These are phyloP conservation scores for Claviceps sp. DNA, from an alignment of 2,329 filamentous ascomycete species.

Conservation along the genomic window DNA sequence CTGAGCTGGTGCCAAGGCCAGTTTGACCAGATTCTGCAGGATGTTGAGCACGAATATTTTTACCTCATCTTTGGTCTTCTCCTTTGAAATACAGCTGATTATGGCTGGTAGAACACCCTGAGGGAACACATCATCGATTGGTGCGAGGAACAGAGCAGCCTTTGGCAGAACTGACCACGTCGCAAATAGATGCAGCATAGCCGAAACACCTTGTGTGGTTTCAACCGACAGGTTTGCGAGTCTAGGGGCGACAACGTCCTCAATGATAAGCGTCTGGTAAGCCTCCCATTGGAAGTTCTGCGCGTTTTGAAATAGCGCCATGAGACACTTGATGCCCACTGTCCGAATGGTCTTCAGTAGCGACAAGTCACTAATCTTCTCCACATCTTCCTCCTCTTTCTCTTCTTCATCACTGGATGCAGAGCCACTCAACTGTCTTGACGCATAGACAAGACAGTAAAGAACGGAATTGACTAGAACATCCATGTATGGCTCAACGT, in stretches of 20 bases:
- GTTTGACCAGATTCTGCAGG: constrained; percentile 52
- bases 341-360: constrained; percentile 54
- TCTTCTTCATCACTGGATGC: constrained; percentile 18
- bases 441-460: constrained; percentile 65
- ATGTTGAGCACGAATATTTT: constrained; percentile 71
- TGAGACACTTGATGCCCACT: constrained; percentile 70
- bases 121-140: constrained; percentile 28
- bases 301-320: constrained; percentile 62
- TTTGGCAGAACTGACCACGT: constrained; percentile 62
- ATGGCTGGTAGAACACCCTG: constrained; percentile 55
- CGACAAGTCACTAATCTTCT: constrained; percentile 35
- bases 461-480: constrained; percentile 64
- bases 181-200: constrained; percentile 64
- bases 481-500: constrained; percentile 53
- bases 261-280: constrained; percentile 58
- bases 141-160: constrained; percentile 52
- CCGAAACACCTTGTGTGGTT: constrained; percentile 80
- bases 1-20: constrained; percentile 40
- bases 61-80: constrained; percentile 74
- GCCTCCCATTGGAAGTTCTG: constrained; percentile 56
- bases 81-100: constrained; percentile 56
- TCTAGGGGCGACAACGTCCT: constrained; percentile 63
- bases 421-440: constrained; percentile 39
- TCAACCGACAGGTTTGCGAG: constrained; percentile 69
- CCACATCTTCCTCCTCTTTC: constrained; percentile 27